Evolutionary conservation across 306 rosid species (phyloP), one percentile per base, ranked within the genome.

Genomic region (Morella rubra): DNA sequence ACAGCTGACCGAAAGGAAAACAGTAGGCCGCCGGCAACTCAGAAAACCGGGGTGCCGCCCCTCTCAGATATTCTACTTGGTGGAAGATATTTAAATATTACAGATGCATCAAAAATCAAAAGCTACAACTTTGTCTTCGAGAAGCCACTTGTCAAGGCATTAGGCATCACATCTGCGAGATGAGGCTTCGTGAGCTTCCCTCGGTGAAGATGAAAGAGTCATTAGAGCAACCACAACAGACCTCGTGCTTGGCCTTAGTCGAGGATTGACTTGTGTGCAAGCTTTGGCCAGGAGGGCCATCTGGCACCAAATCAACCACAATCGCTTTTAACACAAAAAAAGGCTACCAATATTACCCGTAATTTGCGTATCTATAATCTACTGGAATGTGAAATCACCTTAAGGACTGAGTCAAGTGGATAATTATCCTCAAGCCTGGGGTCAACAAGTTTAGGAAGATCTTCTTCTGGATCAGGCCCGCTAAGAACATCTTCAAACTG

Each of bases 191-290:
- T 32, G 37, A 32, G 37, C 37, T 32, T 2, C 2, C 37, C 37
- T 32, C 37, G 3, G 3, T 32, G 91, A 74, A 69, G 94, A 89
- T 71, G 92, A 74, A 66, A 89, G 91, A 73, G 92, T 85, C 90
- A 89, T 85, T 51, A 91, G 77, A 12, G 92, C 92, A 54, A 83
- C 91, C 22, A 89, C 92, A 74, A 87, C 86, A 44, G 97, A 89
- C 77, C 97, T 87, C 97, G 87, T 89, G 91, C 87, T 91, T 86
- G 94, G 97, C 85, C 97, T 89, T 11, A 87, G 81, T 75, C 87
- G 93, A 72, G 93, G 92, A 72, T 85, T 87, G 72, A 86, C 93
- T 72, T 89, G 92, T 72, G 97, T 89, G 80, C 92, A 87, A 69
- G 90, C 97, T 79, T 76, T 89, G 9, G 91, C 94, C 45, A 91